Base-by-base conservation (phyloP, 2,329 filamentous ascomycete genomes). In the Fonsecaea multimorphosa region DNA sequence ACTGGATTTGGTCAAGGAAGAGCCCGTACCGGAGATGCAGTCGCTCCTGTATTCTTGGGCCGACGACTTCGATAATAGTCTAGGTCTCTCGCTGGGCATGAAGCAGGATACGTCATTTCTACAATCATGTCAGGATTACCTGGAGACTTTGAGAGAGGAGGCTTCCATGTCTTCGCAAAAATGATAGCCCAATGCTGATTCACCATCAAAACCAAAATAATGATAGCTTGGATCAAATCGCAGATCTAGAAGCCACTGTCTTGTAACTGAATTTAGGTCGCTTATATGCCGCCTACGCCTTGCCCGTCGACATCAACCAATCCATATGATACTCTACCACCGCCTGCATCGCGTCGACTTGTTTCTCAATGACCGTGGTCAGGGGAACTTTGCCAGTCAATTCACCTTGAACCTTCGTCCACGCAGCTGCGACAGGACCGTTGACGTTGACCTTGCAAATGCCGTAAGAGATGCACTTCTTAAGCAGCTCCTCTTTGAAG, bases 291-390 rank as follows among this genome's bases (percentile, higher is more conserved):
- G 29, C n/a, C 59, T 68, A 65, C 14, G 76, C 76, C 70, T 77
- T 79, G 29, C 78, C 78, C 4, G 72, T 73, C 46, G 78, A 79
- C 11, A 76, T 75, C 71, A 82, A 69, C 76, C 81, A 80, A 70
- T 87, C 85, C 78, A 87, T 87, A 73, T 83, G 82, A 56, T 78
- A 74, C 76, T 87, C 85, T 3, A 86, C 82, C 54, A 80, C 80
- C 74, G 81, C 79, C 75, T 86, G 84, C 80, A 87, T 87, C 19
- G 78, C 79, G 68, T 80, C 72, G 22, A 84, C 86, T 14, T 81
- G 82, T 73, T 85, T 79, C 75, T 87, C 85, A 69, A 87, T 78
- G 62, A 87, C 65, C 2, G 79, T 77, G 32, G 85, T 87, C 71
- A 87, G 73, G 0, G 83, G 82, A 32, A 81, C 79, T 67, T 80